Evolutionary conservation across 208 protist genomes (phyloP).

Genomic region (Crithidia sp.): DNA sequence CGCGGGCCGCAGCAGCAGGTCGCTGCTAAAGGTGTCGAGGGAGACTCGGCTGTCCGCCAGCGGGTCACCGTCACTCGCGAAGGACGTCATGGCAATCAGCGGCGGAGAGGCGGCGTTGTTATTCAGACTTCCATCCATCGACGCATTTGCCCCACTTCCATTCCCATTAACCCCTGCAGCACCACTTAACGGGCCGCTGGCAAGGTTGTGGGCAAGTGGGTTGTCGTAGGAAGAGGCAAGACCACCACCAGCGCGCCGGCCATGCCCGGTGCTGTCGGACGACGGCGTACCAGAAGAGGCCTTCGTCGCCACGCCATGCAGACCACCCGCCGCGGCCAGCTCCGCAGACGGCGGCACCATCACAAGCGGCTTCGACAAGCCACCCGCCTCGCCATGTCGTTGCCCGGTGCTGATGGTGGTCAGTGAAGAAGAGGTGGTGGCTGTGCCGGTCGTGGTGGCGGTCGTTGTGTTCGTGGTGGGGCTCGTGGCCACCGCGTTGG

Average conservation of each 20-base stretch:
- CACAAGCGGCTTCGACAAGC: constrained; percentile 14
- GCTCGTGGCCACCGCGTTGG: background rate
- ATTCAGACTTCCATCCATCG: background rate
- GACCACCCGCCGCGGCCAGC: background rate
- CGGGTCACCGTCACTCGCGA: constrained; percentile 14
- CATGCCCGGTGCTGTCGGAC: background rate
- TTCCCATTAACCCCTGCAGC: background rate
- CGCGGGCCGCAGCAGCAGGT: constrained; percentile 45
- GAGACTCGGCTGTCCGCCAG: constrained; percentile 16
- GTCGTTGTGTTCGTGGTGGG: background rate
- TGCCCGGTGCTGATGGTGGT: background rate
- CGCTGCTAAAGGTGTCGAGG: constrained; percentile 47
- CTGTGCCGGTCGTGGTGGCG: background rate
- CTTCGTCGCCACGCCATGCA: background rate
- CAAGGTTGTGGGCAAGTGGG: constrained; percentile 23
- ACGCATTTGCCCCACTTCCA: background rate
- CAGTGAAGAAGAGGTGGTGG: background rate
- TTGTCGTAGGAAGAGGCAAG: constrained; percentile 22
- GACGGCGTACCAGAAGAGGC: constrained; percentile 7
- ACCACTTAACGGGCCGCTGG: background rate
- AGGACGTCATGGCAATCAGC: background rate
- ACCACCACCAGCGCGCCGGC: background rate
- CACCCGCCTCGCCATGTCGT: constrained; percentile 6
- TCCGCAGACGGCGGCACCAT: constrained; percentile 25
- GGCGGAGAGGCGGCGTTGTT: background rate